Conservation (phyloP, 768 basidiomycete species). For the Lepiota brunneoincarnata region DNA sequence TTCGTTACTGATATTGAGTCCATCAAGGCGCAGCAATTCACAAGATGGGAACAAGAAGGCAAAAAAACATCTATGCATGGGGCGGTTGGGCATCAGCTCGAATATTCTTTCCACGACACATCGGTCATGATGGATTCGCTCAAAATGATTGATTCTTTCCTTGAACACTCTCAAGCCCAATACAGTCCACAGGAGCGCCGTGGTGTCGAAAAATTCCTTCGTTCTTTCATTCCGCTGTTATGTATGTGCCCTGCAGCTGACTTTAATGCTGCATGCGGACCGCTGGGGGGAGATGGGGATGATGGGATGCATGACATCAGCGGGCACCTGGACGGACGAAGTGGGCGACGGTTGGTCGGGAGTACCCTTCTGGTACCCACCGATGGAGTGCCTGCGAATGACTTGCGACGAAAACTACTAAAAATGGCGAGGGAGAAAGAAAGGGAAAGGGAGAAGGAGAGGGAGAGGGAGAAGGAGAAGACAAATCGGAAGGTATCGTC, state of each 20-base stretch:
- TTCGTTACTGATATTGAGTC: constrained; percentile 80
- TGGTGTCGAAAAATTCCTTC: constrained; percentile 80
- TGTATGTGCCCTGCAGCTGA: constrained; percentile 69
- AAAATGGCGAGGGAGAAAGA: constrained; percentile 68
- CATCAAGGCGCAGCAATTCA: constrained; percentile 58
- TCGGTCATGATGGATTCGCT: constrained; percentile 84
- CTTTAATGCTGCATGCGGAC: constrained; percentile 61
- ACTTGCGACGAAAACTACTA: constrained; percentile 77
- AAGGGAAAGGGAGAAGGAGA: constrained; percentile 22
- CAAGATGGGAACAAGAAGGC: constrained; percentile 31
- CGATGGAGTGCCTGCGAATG: constrained; percentile 55
- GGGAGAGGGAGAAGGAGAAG: constrained; percentile 16
- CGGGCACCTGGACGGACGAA: constrained; percentile 31
- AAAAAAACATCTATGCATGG: constrained; percentile 40
- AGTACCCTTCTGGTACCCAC: constrained; percentile 38
- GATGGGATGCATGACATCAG: constrained; percentile 30
- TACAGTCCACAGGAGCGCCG: constrained; percentile 79
- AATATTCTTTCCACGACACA: constrained; percentile 74
- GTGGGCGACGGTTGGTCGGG: constrained; percentile 45
- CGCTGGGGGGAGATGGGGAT: constrained; percentile 48
- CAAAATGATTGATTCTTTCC: constrained; percentile 86
- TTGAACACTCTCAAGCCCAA: constrained; percentile 80
- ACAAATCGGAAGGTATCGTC: constrained; percentile 21
- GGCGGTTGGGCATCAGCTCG: constrained; percentile 67
- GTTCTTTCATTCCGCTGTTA: constrained; percentile 78